Conservation (phyloP, 2,329 filamentous ascomycete species). For the Sporothrix pallida region DNA sequence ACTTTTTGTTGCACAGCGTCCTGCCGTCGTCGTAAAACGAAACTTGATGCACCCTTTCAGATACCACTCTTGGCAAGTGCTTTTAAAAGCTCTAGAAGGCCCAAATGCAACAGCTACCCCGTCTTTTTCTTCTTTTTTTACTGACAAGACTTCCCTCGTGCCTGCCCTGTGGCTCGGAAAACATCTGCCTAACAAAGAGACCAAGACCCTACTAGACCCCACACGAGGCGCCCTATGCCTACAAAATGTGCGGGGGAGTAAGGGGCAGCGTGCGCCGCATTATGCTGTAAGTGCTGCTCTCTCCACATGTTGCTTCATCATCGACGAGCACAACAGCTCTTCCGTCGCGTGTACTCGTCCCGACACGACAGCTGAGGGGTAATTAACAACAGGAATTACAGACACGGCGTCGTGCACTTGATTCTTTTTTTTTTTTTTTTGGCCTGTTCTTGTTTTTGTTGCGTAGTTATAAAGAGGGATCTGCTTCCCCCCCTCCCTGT, state of each 20-base stretch:
- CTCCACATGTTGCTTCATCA: background rate
- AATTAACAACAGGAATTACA: background rate
- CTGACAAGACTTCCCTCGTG: too few species aligned
- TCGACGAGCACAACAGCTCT: conserved; percentile 14
- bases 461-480: conserved; percentile 13
- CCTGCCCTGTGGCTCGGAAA: conserved; percentile 25
- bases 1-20: background rate
- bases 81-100: background rate
- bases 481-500: background rate
- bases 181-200: conserved; percentile 29
- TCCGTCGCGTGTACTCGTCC: conserved; percentile 8
- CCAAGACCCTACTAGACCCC: background rate
- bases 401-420: conserved; percentile 2
- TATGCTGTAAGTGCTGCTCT: background rate
- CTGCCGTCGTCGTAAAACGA: background rate
- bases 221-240: background rate
- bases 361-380: conserved; percentile 7
- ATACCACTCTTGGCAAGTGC: background rate
- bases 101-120: background rate
- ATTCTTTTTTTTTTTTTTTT: background rate
- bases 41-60: background rate
- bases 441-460: background rate
- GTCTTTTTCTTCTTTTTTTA: background rate
- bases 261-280: background rate
- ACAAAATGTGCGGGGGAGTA: conserved; percentile 22